Evolutionary conservation across 75 land plant species (phyloP).

Genomic region (Picea glauca): DNA sequence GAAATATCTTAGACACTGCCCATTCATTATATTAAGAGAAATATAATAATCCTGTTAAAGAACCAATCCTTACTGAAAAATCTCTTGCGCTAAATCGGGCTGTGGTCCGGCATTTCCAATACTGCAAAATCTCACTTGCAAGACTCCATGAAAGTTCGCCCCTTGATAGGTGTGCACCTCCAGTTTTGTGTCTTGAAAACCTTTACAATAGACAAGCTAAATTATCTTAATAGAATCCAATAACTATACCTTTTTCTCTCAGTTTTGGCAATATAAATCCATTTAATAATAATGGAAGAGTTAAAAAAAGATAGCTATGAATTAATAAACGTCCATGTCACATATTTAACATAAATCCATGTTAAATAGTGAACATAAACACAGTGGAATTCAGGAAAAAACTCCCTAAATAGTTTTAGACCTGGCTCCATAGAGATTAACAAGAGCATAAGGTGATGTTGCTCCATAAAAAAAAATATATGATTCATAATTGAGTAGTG

Average conservation of each 20-base stretch:
- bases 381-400: not conserved
- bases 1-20: too few relatives aligned
- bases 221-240: not conserved
- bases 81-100: slow-evolving; percentile 25
- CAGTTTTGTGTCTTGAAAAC: slow-evolving; percentile 47
- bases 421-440: too few relatives aligned
- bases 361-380: not conserved
- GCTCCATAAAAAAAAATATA: too few relatives aligned
- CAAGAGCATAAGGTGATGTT: too few relatives aligned
- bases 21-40: too few relatives aligned
- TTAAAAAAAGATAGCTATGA: not conserved
- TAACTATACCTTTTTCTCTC: too few relatives aligned
- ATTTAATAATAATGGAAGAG: not conserved
- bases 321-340: not conserved
- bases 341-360: not conserved
- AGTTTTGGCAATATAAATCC: not conserved
- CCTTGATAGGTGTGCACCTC: slow-evolving; percentile 42
- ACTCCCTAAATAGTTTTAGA: too few relatives aligned
- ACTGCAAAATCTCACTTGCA: slow-evolving; percentile 33
- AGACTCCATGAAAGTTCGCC: slow-evolving; percentile 41
- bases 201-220: slow-evolving; percentile 11
- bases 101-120: slow-evolving; percentile 27
- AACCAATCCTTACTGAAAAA: slow-evolving; percentile 26
- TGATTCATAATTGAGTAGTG: too few relatives aligned
- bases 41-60: too few relatives aligned